Base-by-base conservation (phyloP, 441 rosid genomes). In the Kokia cookei region DNA sequence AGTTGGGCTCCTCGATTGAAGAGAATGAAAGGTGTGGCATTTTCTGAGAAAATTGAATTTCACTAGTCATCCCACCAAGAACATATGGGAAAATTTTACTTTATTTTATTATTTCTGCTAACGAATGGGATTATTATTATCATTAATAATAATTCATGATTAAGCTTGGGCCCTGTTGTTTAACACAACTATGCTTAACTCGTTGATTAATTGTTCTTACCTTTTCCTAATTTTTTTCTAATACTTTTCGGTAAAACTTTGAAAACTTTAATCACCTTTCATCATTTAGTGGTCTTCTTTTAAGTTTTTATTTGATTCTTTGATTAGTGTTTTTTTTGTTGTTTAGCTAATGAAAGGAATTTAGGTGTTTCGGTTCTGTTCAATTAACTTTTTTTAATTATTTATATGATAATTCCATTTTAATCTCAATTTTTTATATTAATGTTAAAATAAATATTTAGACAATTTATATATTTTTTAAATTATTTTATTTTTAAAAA, bases 21-120 rank as follows among this genome's bases (percentile, higher is more conserved):
- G 87, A 83, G 90, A 87, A 82, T 55, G 81, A 76, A 77, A 73
- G 85, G 72, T 62, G 83, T 83, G 86, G 82, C 88, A 82, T 82
- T 85, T 83, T 83, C 86, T 79, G 87, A 77, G 84, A 74, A 69
- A 72, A 50, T 27, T 82, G 85, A 83, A 82, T 82, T 32, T 74
- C 48, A 75, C 79, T 75, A 72, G 76, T 54, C 47, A 40, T 47
- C 70, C 76, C 48, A 73, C 57, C 55, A 74, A 54, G 57, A 37
- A 69, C 69, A 71, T 42, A 19, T 22, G 66, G 61, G 43, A 37
- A 61, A 35, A 5, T 65, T 59, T 4, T 5, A 17, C 12, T 11
- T 17, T 5, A 17, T 22, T 11, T 17, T 17, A 4, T 40, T 51
- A 8, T 63, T 40, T 24, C 12, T 65, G 6, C 13, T 19, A 19